A percentile compares a stretch with the other conserved stretches of the same genome.
phyloP scores from a whole-genome alignment of 1,284 basidiomycete species.

The Xanthoconium separans region DNA sequence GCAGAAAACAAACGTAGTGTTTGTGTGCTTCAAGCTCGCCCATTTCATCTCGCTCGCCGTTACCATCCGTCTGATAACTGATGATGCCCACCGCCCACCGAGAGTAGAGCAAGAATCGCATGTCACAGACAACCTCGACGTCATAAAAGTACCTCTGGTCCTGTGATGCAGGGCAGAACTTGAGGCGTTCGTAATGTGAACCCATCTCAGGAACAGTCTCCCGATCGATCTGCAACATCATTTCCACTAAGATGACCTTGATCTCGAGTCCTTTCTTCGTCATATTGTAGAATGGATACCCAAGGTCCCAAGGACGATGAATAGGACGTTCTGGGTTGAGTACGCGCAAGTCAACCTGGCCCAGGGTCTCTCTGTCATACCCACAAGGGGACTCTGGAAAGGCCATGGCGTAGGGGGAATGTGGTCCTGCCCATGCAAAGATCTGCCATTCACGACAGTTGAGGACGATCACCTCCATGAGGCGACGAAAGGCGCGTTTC shows the following conservation, averaged over 20 bases:
- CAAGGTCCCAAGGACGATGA: conserved; percentile 5
- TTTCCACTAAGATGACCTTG: conserved; percentile 3
- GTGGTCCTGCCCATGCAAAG: conserved; percentile 4
- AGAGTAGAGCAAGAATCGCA: conserved; percentile 4
- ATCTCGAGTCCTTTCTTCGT: conserved; percentile 5
- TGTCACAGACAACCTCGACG: not conserved
- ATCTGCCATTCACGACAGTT: conserved; percentile 8
- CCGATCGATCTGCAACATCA: conserved; percentile 3
- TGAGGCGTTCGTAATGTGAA: not conserved
- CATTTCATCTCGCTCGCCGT: not conserved
- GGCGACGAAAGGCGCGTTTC: conserved; percentile 4
- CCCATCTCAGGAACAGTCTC: not conserved
- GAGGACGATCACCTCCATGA: conserved; percentile 5
- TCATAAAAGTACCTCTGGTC: conserved; percentile 1
- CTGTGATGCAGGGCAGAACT: not conserved
- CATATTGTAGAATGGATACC: conserved; percentile 4
- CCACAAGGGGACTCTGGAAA: conserved; percentile 4
- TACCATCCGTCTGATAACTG: conserved; percentile 4
- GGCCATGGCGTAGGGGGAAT: conserved; percentile 2
- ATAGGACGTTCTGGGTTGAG: conserved; percentile 1
- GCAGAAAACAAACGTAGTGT: conserved; percentile 5
- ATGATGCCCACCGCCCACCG: conserved; percentile 6
- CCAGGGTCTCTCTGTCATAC: not conserved
- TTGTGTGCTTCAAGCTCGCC: not conserved
- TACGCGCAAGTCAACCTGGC: not conserved